phyloP scores from a whole-genome alignment of 805 yeast genomes.

The Sungouiozyma intestinalis region DNA sequence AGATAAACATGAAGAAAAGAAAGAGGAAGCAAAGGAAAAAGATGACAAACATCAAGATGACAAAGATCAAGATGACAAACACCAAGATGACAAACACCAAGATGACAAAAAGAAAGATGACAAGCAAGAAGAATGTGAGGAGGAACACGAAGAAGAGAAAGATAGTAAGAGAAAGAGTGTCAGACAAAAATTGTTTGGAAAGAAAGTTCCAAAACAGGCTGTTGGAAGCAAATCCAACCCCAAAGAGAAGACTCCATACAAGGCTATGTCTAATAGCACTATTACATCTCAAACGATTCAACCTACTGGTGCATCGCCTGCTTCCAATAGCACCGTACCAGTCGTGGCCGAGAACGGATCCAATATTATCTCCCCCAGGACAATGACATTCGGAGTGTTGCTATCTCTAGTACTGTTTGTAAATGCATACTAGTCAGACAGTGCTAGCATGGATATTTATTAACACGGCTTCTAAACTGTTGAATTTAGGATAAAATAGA shows the following conservation, averaged over 20 bases:
- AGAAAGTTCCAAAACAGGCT: slow-evolving; percentile 1
- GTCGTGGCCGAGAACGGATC: slow-evolving; percentile 9
- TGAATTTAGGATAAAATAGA: too few species aligned
- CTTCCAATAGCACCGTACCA: neutral
- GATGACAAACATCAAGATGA: slow-evolving; percentile 1
- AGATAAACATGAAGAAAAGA: neutral
- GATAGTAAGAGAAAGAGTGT: neutral
- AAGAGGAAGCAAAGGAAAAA: neutral
- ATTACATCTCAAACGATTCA: neutral
- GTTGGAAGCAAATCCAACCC: neutral
- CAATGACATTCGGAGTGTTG: slow-evolving; percentile 10
- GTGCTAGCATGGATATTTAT: too few species aligned
- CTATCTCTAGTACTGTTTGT: slow-evolving; percentile 10
- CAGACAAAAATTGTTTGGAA: neutral
- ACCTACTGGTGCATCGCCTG: neutral
- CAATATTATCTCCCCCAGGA: slow-evolving; percentile 9
- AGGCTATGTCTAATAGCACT: neutral
- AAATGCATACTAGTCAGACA: slow-evolving; percentile 8
- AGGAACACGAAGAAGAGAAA: slow-evolving; percentile 1
- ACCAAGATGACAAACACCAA: neutral
- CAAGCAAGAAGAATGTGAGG: slow-evolving; percentile 1
- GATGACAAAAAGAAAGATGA: slow-evolving; percentile 2
- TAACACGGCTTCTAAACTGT: too few species aligned
- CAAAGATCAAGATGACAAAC: slow-evolving; percentile 1
- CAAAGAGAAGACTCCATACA: neutral